Conservation (phyloP, 108 stramenopile species). For the Discostella pseudostelligera region DNA sequence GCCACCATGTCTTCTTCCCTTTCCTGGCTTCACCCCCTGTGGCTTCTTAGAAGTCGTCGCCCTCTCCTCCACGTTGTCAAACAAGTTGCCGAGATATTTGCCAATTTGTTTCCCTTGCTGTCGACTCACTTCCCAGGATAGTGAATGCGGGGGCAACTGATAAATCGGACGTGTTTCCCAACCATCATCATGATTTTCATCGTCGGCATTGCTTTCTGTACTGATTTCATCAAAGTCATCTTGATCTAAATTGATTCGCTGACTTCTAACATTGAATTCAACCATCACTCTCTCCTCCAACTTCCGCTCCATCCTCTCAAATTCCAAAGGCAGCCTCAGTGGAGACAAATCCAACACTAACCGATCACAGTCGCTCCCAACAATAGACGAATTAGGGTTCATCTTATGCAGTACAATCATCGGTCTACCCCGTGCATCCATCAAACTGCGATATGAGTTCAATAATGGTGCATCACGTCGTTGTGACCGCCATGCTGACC, state of each 20-base stretch:
- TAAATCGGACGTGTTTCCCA: slow-evolving; percentile 71
- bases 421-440: slow-evolving; percentile 76
- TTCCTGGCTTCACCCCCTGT: slow-evolving; percentile 72
- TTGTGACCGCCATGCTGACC: slow-evolving; percentile 72
- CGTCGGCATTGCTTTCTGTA: slow-evolving; percentile 5
- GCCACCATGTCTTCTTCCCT: slow-evolving; percentile 71
- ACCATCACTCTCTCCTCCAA: slow-evolving; percentile 37
- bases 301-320: slow-evolving; percentile 41
- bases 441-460: slow-evolving; percentile 78
- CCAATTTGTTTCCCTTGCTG: slow-evolving; percentile 70
- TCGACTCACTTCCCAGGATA: slow-evolving; percentile 58
- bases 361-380: slow-evolving; percentile 50
- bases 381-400: slow-evolving; percentile 24
- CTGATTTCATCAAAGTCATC: slow-evolving; percentile 14
- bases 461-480: slow-evolving; percentile 78
- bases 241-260: slow-evolving; percentile 1
- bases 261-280: slow-evolving; percentile 18
- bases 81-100: slow-evolving; percentile 57
- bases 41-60: slow-evolving; percentile 56
- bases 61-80: slow-evolving; percentile 55
- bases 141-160: slow-evolving; percentile 63
- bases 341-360: slow-evolving; percentile 79
- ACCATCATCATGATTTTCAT: slow-evolving; percentile 27
- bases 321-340: slow-evolving; percentile 56
- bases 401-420: slow-evolving; percentile 72